Percentiles rank a stretch among this genome's conserved stretches.
phyloP scores from a whole-genome alignment of 2,329 filamentous ascomycete species.

The Ophiocordyceps camponoti-saundersi region DNA sequence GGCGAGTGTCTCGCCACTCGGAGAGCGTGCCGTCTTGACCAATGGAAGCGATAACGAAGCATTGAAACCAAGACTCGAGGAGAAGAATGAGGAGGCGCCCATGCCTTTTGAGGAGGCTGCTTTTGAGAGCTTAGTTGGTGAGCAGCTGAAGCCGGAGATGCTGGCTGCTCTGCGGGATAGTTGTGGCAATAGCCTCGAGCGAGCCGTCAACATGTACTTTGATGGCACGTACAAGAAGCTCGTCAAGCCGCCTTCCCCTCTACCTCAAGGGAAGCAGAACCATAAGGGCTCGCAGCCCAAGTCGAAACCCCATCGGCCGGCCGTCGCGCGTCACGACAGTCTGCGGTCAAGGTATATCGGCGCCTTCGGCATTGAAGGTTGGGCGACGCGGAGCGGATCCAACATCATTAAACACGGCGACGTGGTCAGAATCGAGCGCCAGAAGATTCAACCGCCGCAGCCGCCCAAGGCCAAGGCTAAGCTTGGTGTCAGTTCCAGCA shows the following conservation, averaged over 20 bases:
- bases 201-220: conserved; percentile 53
- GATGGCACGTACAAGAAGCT: conserved; percentile 48
- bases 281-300: not conserved
- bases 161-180: conserved; percentile 32
- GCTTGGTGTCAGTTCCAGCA: conserved; percentile 14
- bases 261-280: not conserved
- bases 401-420: conserved; percentile 69
- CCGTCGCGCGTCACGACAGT: conserved; percentile 9
- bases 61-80: conserved; percentile 2
- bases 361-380: conserved; percentile 79
- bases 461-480: conserved; percentile 26
- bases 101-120: conserved; percentile 35
- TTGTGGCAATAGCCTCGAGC: conserved; percentile 41
- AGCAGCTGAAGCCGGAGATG: conserved; percentile 30
- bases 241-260: conserved; percentile 10
- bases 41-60: conserved; percentile 4
- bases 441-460: conserved; percentile 50
- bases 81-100: conserved; percentile 9
- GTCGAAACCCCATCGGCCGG: conserved; percentile 1
- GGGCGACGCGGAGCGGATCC: conserved; percentile 73
- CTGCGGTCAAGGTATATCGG: conserved; percentile 57
- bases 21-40: conserved; percentile 2
- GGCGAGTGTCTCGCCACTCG: conserved; percentile 1
- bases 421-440: conserved; percentile 68
- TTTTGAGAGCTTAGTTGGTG: conserved; percentile 44